phyloP scores from a whole-genome alignment of 2,329 filamentous ascomycete genomes.

The Aspergillus proliferans region DNA sequence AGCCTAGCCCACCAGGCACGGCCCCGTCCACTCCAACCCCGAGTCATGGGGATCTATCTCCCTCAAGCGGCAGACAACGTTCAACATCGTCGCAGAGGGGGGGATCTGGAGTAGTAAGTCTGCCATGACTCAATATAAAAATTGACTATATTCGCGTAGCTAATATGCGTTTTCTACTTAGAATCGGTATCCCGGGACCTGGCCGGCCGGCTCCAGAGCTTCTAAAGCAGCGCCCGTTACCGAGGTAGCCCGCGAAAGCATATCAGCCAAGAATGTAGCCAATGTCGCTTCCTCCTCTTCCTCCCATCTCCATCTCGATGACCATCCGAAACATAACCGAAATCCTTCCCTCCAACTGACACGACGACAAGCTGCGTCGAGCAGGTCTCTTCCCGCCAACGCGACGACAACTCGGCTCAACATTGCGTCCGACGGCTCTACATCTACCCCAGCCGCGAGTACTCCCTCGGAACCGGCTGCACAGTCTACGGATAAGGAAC shows the following conservation, averaged over 20 bases:
- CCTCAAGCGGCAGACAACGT: constrained; percentile 14
- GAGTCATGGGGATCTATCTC: constrained; percentile 15
- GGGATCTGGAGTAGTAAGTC: constrained; percentile 24
- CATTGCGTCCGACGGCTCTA: constrained; percentile 37
- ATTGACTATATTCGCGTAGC: constrained; percentile 1
- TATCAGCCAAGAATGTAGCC: constrained; percentile 35
- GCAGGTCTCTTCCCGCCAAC: constrained; percentile 40
- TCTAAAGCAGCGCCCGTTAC: constrained; percentile 44
- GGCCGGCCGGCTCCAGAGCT: constrained; percentile 33
- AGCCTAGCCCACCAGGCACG: constrained; percentile 32
- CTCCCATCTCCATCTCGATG: constrained; percentile 21
- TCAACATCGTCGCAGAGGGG: constrained; percentile 21
- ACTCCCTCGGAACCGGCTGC: constrained; percentile 11
- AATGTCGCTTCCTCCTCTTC: constrained; percentile 29
- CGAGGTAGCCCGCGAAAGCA: constrained; percentile 46
- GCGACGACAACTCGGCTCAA: constrained; percentile 42
- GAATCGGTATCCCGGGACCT: constrained; percentile 43
- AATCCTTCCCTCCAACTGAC: constrained; percentile 39
- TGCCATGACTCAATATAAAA: constrained; percentile 1
- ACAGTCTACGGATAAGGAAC: constrained; percentile 14
- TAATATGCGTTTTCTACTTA: constrained; percentile 13
- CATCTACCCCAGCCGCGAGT: constrained; percentile 23
- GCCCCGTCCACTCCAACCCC: constrained; percentile 18
- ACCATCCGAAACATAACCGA: constrained; percentile 19
- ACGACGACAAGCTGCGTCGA: constrained; percentile 34